Conservation (phyloP, 352 stramenopile species). For the Globisporangium splendens region DNA sequence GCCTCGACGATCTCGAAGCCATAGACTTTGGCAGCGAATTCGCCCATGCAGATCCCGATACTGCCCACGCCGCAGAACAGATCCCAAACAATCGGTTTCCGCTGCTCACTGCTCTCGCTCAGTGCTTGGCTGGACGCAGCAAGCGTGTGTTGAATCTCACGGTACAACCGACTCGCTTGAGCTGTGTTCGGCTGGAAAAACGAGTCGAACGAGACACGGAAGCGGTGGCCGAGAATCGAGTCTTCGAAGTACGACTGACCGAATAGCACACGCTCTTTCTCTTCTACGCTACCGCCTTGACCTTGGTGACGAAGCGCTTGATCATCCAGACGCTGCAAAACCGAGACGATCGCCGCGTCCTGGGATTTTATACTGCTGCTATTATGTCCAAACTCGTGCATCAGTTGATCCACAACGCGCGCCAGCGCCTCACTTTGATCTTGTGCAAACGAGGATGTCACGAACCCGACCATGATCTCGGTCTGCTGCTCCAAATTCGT, state of each 20-base stretch:
- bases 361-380: background rate
- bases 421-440: conserved; percentile 30
- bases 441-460: conserved; percentile 45
- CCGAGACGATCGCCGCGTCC: conserved; percentile 37
- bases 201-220: conserved; percentile 66
- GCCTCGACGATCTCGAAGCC: conserved; percentile 67
- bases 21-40: conserved; percentile 37
- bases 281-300: background rate
- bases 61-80: conserved; percentile 78
- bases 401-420: conserved; percentile 27
- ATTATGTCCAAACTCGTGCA: conserved; percentile 16
- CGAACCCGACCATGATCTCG: conserved; percentile 67
- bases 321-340: conserved; percentile 59
- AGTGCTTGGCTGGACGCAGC: background rate
- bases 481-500: conserved; percentile 14
- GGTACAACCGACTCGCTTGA: conserved; percentile 55
- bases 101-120: background rate
- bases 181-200: conserved; percentile 81
- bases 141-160: conserved; percentile 42
- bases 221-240: conserved; percentile 51
- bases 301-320: conserved; percentile 49
- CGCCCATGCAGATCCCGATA: conserved; percentile 74
- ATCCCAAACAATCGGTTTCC: conserved; percentile 67
- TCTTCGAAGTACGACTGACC: conserved; percentile 49
- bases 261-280: conserved; percentile 36